Evolutionary conservation across 2,329 filamentous ascomycete species (phyloP).

Genomic region (Onygenales sp.): DNA sequence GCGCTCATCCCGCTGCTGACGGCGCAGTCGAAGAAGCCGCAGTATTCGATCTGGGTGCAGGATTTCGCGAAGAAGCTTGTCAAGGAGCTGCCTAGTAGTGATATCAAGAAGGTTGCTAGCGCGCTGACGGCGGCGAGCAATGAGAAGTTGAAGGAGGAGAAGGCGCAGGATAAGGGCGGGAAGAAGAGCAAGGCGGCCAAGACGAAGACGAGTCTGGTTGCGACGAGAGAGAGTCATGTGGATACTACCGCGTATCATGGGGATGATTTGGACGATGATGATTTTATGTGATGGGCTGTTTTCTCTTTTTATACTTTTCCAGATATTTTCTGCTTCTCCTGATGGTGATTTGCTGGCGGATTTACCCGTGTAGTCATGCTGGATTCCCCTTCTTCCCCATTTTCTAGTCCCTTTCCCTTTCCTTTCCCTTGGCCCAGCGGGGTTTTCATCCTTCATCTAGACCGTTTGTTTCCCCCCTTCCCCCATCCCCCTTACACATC

Average conservation of each 20-base stretch:
- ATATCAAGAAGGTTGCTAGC: slow-evolving; percentile 94
- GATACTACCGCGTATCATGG: slow-evolving; percentile 76
- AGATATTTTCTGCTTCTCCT: background rate
- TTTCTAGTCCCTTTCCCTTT: too few relatives aligned
- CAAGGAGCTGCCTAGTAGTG: slow-evolving; percentile 79
- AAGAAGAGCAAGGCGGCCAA: slow-evolving; percentile 98
- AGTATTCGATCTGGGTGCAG: slow-evolving; percentile 81
- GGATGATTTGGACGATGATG: slow-evolving; percentile 64
- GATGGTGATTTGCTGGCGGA: too few relatives aligned
- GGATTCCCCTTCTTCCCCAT: too few relatives aligned
- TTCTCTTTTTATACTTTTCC: slow-evolving; percentile 2
- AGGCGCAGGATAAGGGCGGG: slow-evolving; percentile 80
- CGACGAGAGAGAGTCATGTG: slow-evolving; percentile 41
- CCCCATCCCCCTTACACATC: too few relatives aligned
- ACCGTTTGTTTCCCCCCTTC: too few relatives aligned
- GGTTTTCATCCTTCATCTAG: too few relatives aligned
- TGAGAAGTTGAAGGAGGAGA: slow-evolving; percentile 98
- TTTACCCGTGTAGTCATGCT: too few relatives aligned
- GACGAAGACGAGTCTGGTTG: slow-evolving; percentile 78
- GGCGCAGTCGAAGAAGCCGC: slow-evolving; percentile 71
- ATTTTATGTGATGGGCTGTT: slow-evolving; percentile 34
- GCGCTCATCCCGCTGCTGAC: slow-evolving; percentile 70
- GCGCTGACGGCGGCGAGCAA: slow-evolving; percentile 82
- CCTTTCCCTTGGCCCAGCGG: too few relatives aligned
- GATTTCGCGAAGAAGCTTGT: slow-evolving; percentile 82